phyloP scores from a whole-genome alignment of 2,329 filamentous ascomycete species.

The Fusarium napiforme region DNA sequence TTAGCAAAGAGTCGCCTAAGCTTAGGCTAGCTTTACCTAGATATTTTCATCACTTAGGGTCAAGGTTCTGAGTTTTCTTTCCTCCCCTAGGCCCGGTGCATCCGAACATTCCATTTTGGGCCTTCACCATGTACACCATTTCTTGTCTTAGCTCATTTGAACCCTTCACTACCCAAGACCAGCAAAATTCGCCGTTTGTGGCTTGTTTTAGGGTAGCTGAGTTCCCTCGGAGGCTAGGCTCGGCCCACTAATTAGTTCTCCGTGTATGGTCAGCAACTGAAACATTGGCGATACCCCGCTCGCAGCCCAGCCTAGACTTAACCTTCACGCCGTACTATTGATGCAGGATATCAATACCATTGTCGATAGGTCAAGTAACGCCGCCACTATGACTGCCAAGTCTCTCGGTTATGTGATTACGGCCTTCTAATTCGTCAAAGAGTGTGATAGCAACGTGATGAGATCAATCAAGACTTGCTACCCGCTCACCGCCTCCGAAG shows the following conservation, averaged over 20 bases:
- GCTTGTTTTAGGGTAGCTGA: background rate
- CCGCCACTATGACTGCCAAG: no score
- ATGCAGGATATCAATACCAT: background rate
- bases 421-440: background rate
- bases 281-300: background rate
- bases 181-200: background rate
- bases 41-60: no score
- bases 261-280: background rate
- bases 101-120: background rate
- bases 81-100: no score
- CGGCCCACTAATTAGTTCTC: background rate
- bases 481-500: background rate
- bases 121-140: background rate
- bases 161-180: background rate
- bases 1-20: no score
- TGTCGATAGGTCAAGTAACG: background rate
- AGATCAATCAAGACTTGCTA: background rate
- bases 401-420: rapidly evolving
- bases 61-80: no score
- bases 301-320: background rate
- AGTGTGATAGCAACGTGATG: background rate
- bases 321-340: background rate
- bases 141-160: background rate
- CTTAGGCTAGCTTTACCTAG: no score
- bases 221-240: background rate